Evolutionary conservation across 805 yeast genomes (phyloP).

Genomic region (Kuraishia ogatae): DNA sequence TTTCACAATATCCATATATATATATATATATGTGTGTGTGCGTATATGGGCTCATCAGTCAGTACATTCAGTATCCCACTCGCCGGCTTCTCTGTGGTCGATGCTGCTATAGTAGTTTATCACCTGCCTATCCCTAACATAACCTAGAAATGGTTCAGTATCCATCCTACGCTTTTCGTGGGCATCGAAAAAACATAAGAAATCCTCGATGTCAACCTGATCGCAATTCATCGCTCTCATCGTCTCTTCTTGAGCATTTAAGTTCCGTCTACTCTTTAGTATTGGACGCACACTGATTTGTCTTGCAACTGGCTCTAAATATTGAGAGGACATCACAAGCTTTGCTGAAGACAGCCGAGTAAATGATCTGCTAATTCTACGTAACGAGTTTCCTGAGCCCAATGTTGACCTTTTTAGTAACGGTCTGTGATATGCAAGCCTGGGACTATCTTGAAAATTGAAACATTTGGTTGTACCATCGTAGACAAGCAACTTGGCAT

Average conservation of each 20-base stretch:
- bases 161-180: slow-evolving; percentile 25
- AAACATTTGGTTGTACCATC: slow-evolving; percentile 11
- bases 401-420: background rate
- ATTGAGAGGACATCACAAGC: background rate
- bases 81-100: background rate
- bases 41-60: too few relatives aligned
- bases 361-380: slow-evolving; percentile 12
- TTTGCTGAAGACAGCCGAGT: slow-evolving; percentile 11
- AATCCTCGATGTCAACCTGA: slow-evolving; percentile 25
- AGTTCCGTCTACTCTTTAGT: slow-evolving; percentile 25
- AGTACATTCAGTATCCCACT: too few relatives aligned
- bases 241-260: slow-evolving; percentile 24
- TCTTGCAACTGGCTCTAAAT: slow-evolving; percentile 5
- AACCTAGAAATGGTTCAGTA: slow-evolving; percentile 23
- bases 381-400: slow-evolving; percentile 5
- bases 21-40: too few relatives aligned
- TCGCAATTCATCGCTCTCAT: slow-evolving; percentile 29
- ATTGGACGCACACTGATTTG: slow-evolving; percentile 15
- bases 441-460: background rate
- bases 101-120: slow-evolving; percentile 19
- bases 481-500: slow-evolving; percentile 13
- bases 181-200: slow-evolving; percentile 24
- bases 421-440: background rate
- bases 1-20: too few relatives aligned
- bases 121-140: slow-evolving; percentile 28